Evolutionary conservation across 169 alveolate genomes (phyloP), one percentile per base, ranked within the genome.

Genomic region (Plasmodium malariae): DNA sequence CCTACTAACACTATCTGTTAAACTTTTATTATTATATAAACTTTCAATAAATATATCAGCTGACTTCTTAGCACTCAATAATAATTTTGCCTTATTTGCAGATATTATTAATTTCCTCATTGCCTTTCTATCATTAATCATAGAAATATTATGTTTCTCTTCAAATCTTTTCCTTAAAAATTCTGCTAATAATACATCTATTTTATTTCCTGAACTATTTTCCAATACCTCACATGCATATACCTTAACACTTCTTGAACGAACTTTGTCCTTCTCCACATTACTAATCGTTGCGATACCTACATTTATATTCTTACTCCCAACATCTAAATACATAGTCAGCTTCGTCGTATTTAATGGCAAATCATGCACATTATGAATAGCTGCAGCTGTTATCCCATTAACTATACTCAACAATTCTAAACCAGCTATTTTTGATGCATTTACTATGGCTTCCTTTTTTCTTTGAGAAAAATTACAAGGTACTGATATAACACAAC

Each of bases 301-400:
- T 5, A 93, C 96, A 40, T 91, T 94, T 24, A 91, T 90, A 30
- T 92, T 94, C 21, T 92, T 94, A 5, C 95, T 92, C 17, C 96
- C 96, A 62, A 94, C 59, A 70, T 94, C 96, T 71, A 87, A 92
- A 73, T 89, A 92, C 90, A 94, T 80, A 54, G 94, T 86, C 11
- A 86, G 21, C 51, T 89, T 94, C 51, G 92, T 92, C 14, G 92
- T 94, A n/a, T 94, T 94, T 40, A 92, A 92, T 17, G 90, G 92
- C 51, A 88, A 67, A 34, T 94, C 95, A 43, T 88, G 88, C 21
- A 94, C 93, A 54, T 91, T 43, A 51, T 91, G 76, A 32, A 87
- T 76, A 19, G 95, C 93, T 11, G 96, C 96, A 12, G 96, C 96
- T 14, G 95, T 88, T 9, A 92, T 89, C 2, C 95, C 95, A 74